These are phyloP conservation scores for Zalerion maritima DNA, from an alignment of 495 filamentous ascomycete genomes.

Conservation along the genomic window DNA sequence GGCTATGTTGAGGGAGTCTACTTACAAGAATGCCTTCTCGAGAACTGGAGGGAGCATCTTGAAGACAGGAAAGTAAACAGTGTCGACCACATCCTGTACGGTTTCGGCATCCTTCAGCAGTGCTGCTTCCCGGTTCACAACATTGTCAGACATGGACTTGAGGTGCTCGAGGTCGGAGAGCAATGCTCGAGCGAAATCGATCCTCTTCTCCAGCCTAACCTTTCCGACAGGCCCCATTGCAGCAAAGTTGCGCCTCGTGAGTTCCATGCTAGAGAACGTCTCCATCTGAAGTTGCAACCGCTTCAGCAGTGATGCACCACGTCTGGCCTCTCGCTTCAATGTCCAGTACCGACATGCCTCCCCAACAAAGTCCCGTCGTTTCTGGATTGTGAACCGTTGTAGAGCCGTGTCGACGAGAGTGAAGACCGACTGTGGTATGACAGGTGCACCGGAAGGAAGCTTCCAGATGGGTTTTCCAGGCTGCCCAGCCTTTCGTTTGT, in stretches of 20 bases:
- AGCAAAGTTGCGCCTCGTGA: constrained; percentile 82
- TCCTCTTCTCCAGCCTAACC: constrained; percentile 60
- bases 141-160: constrained; percentile 46
- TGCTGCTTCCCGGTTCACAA: constrained; percentile 55
- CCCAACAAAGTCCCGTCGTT: constrained; percentile 78
- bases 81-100: constrained; percentile 64
- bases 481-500: constrained; percentile 57
- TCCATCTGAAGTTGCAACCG: constrained; percentile 87
- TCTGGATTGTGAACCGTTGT: constrained; percentile 63
- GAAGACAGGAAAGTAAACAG: constrained; percentile 76
- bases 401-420: constrained; percentile 68
- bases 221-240: constrained; percentile 77
- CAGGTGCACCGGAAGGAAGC: constrained; percentile 83
- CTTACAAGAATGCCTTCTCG: constrained; percentile 59
- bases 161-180: constrained; percentile 63
- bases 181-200: constrained; percentile 72
- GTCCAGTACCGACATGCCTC: constrained; percentile 98
- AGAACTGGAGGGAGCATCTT: constrained; percentile 65
- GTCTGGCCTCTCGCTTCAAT: constrained; percentile 79
- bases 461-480: constrained; percentile 71
- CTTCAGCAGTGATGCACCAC: constrained; percentile 83
- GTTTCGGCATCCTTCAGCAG: constrained; percentile 65
- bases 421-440: constrained; percentile 76
- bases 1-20: constrained; percentile 6
- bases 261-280: constrained; percentile 90